Conservation (phyloP, 2,329 filamentous ascomycete genomes). For the Ophiostoma quercus region DNA sequence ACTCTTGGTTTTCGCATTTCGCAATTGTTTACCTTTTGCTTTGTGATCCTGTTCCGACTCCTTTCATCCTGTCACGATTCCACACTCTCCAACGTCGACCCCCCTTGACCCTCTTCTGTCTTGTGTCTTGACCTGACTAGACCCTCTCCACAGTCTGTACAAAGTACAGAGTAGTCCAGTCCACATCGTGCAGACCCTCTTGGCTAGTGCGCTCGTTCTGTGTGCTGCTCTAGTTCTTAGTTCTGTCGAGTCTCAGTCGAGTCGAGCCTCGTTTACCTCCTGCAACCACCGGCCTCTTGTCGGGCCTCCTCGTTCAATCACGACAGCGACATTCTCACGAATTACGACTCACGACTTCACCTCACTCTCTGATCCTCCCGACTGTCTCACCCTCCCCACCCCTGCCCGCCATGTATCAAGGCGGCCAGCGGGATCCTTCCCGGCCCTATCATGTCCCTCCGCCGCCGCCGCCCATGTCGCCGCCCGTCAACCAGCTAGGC, state of each 20-base stretch:
- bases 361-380: not conserved
- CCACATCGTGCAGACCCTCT: conserved; percentile 8
- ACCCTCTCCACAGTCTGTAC: not conserved
- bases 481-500: conserved; percentile 41
- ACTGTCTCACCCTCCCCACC: not conserved
- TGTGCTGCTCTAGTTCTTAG: not conserved
- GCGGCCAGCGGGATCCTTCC: conserved; percentile 48
- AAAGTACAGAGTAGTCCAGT: not conserved
- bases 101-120: not conserved
- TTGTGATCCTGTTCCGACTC: not conserved
- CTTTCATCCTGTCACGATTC: not conserved
- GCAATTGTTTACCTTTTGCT: not conserved
- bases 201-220: conserved; percentile 4
- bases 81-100: not conserved
- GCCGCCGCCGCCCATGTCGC: conserved; percentile 52
- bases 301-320: not conserved
- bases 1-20: not conserved
- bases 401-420: conserved; percentile 49
- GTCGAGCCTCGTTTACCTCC: not conserved
- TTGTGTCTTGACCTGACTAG: not conserved
- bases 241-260: not conserved
- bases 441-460: conserved; percentile 53
- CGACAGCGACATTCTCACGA: not conserved
- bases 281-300: conserved; percentile 7
- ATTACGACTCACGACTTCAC: not conserved